A percentile compares a stretch with the other conserved stretches of the same genome.
Conservation (phyloP, 768 basidiomycete genomes). For the Lactarius sanguifluus region DNA sequence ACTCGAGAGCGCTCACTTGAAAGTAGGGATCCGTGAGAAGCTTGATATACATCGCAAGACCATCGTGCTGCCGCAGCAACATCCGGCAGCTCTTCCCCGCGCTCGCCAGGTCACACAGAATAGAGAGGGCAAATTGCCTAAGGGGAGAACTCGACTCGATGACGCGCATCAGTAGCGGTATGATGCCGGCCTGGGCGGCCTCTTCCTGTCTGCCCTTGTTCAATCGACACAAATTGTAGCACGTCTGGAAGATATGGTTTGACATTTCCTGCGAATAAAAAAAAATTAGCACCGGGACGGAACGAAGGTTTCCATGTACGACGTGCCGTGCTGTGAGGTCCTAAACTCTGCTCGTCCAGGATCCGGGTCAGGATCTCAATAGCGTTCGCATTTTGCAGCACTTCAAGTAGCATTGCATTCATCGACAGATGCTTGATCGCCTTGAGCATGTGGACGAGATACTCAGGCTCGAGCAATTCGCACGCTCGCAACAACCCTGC, state of each 20-base stretch:
- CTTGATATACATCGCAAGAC: slow-evolving; percentile 75
- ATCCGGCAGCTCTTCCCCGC: slow-evolving; percentile 92
- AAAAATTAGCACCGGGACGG: slow-evolving; percentile 5
- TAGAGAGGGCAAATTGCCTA: slow-evolving; percentile 95
- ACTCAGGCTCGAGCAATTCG: slow-evolving; percentile 82
- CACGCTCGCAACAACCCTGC: slow-evolving; percentile 85
- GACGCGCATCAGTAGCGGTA: slow-evolving; percentile 87
- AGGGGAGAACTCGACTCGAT: slow-evolving; percentile 88
- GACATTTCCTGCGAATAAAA: slow-evolving; percentile 74
- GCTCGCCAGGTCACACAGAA: slow-evolving; percentile 93
- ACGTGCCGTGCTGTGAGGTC: slow-evolving; percentile 78
- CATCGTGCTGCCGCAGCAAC: slow-evolving; percentile 90
- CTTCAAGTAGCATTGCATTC: slow-evolving; percentile 85
- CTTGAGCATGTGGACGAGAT: slow-evolving; percentile 86
- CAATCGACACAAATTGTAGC: slow-evolving; percentile 93
- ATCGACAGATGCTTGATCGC: slow-evolving; percentile 96
- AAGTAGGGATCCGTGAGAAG: slow-evolving; percentile 85
- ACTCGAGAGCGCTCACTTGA: slow-evolving; percentile 89
- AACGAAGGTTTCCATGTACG: slow-evolving; percentile 16
- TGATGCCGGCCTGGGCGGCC: slow-evolving; percentile 92
- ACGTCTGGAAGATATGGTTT: slow-evolving; percentile 96
- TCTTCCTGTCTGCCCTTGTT: slow-evolving; percentile 96
- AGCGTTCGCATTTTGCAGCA: slow-evolving; percentile 93
- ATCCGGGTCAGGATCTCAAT: slow-evolving; percentile 88
- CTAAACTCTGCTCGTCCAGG: slow-evolving; percentile 75